A percentile compares a stretch with the other conserved stretches of the same genome.
Evolutionary conservation across 441 rosid genomes (phyloP).

Genomic region (Bocquillonia castaneifolia): DNA sequence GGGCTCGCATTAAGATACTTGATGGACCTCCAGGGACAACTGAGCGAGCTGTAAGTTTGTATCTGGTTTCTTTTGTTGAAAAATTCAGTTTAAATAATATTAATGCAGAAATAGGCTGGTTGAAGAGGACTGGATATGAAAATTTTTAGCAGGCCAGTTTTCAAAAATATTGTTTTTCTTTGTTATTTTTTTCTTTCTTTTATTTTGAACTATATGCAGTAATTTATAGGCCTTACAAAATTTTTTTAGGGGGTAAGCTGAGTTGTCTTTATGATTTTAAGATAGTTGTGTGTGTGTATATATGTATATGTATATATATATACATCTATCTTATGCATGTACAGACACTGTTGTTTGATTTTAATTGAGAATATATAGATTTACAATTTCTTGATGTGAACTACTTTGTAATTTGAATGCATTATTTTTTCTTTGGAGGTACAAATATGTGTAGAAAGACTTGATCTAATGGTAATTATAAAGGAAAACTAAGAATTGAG

Average conservation of each 20-base stretch:
- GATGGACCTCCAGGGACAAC: conserved; percentile 99
- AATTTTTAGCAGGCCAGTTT: neutral
- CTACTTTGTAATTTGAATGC: neutral
- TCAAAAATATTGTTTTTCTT: neutral
- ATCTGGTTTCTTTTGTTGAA: conserved; percentile 18
- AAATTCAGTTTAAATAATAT: conserved; percentile 4
- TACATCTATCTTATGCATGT: neutral
- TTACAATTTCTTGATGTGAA: neutral
- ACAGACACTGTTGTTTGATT: neutral
- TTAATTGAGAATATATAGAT: neutral
- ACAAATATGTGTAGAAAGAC: neutral
- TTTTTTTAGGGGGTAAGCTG: neutral
- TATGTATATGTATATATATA: neutral
- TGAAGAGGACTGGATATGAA: neutral
- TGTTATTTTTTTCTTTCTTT: neutral
- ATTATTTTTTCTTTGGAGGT: neutral
- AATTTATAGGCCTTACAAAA: conserved; percentile 4
- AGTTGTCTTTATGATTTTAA: neutral
- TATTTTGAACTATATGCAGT: neutral
- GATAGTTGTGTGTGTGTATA: neutral
- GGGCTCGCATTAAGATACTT: conserved; percentile 93
- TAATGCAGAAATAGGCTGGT: conserved; percentile 1
- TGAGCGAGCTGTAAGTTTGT: conserved; percentile 92
- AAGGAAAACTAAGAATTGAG: neutral
- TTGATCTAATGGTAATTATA: neutral